Base-by-base conservation (phyloP, 371 early-diverging fungal species). In the Edhazardia aedis region DNA sequence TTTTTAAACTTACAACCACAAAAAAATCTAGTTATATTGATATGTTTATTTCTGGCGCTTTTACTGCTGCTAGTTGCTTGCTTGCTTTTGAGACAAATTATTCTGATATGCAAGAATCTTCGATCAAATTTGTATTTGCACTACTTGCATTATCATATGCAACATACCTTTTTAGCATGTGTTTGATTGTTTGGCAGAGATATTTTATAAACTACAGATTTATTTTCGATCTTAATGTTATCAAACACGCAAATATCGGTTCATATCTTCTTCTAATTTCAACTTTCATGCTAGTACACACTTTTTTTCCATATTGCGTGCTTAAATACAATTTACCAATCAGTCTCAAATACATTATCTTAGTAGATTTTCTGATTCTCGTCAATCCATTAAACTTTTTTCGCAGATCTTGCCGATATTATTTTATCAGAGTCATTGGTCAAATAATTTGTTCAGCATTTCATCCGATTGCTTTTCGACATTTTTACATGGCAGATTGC, bases 401-500 rank as follows among this genome's bases (percentile, higher is more conserved):
- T 2, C 65, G 39, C 19, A 30, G 12, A 49, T 9, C 6, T 9
- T 30, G 33, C 7, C 27, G 50, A 22, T 49, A 49, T 37, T 49
- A 64, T 45, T 45, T 69, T 7, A 11, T 69, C 0, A 24, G 43
- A 0, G 47, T 48, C 0, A 24, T 68, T 29, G 47, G 40, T 7
- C 45, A 57, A 21, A 46, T 33, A 26, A 12, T 72, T 1, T 21
- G 51, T 37, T 19, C 54, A 24, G 50, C 62, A 1, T 39, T 65
- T 22, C 57, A 49, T 19, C 48, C 33, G 38, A 62, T 72, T 7
- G 39, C 40, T 9, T 72, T 72, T 49, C 56, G 58, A 48, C 70
- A 72, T 51, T 72, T 72, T 53, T 69, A 64, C 47, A 56, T 72
- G 56, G 63, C 68, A 23, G 72, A 72, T 57, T 51, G 61, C 39